Percentiles rank a stretch among this genome's conserved stretches.
These are phyloP conservation scores for Penicillium bovifimosum DNA, from an alignment of 495 filamentous ascomycete genomes.

Conservation along the genomic window DNA sequence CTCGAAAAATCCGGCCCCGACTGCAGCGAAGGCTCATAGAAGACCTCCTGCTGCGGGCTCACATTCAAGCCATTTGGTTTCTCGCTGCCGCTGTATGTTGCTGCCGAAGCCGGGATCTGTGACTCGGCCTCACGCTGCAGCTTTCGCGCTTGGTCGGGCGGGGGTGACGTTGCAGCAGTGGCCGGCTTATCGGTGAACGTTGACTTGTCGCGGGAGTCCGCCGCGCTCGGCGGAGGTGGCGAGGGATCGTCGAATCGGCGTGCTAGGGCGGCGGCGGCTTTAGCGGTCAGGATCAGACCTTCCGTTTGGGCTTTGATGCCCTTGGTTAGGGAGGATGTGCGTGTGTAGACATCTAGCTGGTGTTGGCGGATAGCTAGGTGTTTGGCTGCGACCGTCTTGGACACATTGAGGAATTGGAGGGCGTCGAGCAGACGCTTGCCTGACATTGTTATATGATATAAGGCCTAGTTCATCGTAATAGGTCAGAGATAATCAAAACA, in stretches of 20 bases:
- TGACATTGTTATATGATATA: constrained; percentile 47
- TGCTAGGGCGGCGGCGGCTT: constrained; percentile 56
- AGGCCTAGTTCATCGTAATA: constrained; percentile 6
- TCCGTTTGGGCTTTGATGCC: constrained; percentile 59
- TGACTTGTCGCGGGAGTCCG: constrained; percentile 12
- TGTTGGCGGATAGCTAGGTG: constrained; percentile 71
- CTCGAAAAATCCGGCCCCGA: constrained; percentile 46
- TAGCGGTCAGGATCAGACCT: constrained; percentile 55
- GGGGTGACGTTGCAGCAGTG: constrained; percentile 13
- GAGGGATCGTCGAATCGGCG: constrained; percentile 49
- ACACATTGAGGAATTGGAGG: constrained; percentile 71
- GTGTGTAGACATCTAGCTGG: constrained; percentile 73
- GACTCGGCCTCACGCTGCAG: constrained; percentile 50
- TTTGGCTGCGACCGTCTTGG: constrained; percentile 68
- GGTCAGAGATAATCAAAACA: not conserved
- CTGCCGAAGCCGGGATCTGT: constrained; percentile 49
- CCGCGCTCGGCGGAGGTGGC: constrained; percentile 17
- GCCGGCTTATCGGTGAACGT: constrained; percentile 9
- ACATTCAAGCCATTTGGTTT: constrained; percentile 24
- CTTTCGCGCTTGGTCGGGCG: constrained; percentile 32
- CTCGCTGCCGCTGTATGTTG: constrained; percentile 22
- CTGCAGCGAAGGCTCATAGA: constrained; percentile 48
- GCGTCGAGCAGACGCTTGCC: constrained; percentile 72
- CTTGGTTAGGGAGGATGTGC: constrained; percentile 69
- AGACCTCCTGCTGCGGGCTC: constrained; percentile 53